These are phyloP conservation scores for Polygonum aviculare DNA, from an alignment of 148 eudicot species.

Conservation along the genomic window DNA sequence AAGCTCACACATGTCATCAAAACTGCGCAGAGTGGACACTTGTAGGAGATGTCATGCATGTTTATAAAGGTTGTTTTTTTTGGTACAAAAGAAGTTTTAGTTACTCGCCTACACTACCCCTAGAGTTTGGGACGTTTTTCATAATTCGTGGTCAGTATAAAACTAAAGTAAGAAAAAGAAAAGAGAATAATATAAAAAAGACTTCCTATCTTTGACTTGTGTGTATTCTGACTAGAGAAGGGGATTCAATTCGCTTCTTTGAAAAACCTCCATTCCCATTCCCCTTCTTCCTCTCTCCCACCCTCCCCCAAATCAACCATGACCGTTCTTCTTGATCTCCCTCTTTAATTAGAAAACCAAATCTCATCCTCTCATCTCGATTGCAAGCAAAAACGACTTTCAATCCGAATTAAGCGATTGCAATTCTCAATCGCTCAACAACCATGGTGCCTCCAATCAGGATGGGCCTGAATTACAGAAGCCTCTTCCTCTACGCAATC, in stretches of 20 bases:
- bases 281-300: not conserved
- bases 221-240: not conserved
- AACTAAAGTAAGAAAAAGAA: not conserved
- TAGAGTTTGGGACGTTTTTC: not conserved
- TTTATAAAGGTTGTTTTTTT: too few relatives aligned
- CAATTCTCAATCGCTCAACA: not conserved
- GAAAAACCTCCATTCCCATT: constrained; percentile 1
- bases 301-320: not conserved
- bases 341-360: not conserved
- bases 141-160: not conserved
- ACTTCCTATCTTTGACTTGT: not conserved
- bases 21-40: too few relatives aligned
- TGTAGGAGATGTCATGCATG: too few relatives aligned
- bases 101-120: not conserved
- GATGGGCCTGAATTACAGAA: not conserved
- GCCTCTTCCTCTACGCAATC: not conserved
- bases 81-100: not conserved
- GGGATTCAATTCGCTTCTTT: not conserved
- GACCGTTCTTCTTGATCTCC: not conserved
- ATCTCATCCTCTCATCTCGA: not conserved
- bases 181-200: not conserved
- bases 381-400: not conserved
- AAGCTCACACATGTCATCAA: not conserved
- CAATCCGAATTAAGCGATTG: constrained; percentile 1
- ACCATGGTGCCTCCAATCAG: not conserved